Conservation (phyloP, 2,329 filamentous ascomycete species). For the Daldinia eschscholtzii region DNA sequence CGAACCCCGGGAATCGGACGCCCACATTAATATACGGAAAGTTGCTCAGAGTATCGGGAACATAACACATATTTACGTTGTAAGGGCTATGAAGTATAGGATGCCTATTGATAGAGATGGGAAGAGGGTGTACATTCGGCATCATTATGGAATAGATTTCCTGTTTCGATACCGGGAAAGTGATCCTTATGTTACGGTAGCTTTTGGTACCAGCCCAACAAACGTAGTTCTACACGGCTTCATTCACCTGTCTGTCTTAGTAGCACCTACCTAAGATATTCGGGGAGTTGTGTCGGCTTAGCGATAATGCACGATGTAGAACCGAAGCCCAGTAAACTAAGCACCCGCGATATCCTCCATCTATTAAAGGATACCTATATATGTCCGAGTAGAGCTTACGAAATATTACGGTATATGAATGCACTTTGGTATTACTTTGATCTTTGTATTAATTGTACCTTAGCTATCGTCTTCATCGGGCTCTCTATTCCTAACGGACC, state of each 20-base stretch:
- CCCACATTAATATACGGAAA: conserved; percentile 1
- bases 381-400: not conserved
- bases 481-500: conserved; percentile 42
- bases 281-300: too few relatives aligned
- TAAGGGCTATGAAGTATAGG: conserved; percentile 21
- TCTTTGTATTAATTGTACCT: conserved; percentile 7
- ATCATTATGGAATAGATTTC: conserved; percentile 30
- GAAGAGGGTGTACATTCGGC: conserved; percentile 28
- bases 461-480: conserved; percentile 21
- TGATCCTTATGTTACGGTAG: conserved; percentile 29
- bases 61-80: conserved; percentile 36
- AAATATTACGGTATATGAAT: not conserved
- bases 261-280: too few relatives aligned
- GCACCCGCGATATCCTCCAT: too few relatives aligned
- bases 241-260: conserved; percentile 3
- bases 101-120: conserved; percentile 36
- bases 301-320: too few relatives aligned
- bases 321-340: too few relatives aligned
- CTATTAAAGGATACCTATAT: not conserved
- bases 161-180: not conserved
- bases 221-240: conserved; percentile 34
- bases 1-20: not conserved
- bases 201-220: conserved; percentile 26
- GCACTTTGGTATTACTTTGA: not conserved
- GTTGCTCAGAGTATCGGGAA: conserved; percentile 3